Percentiles rank a stretch among this genome's conserved stretches.
Evolutionary conservation across 495 filamentous ascomycete species (phyloP).

Genomic region (Annulohypoxylon bovei): DNA sequence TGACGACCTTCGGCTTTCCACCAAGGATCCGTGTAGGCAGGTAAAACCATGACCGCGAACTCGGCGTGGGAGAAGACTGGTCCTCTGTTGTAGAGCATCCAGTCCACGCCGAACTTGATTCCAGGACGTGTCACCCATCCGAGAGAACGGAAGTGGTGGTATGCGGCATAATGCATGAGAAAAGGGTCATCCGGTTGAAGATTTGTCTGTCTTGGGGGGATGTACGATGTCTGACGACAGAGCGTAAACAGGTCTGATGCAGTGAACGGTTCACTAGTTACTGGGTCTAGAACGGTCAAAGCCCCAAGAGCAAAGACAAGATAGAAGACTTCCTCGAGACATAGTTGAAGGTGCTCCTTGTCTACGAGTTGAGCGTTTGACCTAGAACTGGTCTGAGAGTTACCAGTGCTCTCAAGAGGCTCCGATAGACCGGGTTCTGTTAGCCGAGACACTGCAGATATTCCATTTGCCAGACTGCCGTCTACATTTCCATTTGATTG

Average conservation of each 20-base stretch:
- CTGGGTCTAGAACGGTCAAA: constrained; percentile 71
- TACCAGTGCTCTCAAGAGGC: constrained; percentile 3
- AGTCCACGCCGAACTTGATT: constrained; percentile 95
- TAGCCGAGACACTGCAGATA: constrained; percentile 17
- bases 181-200: constrained; percentile 81
- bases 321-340: constrained; percentile 92
- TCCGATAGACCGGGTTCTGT: constrained; percentile 30
- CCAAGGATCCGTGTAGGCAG: constrained; percentile 78
- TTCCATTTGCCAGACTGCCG: constrained; percentile 14
- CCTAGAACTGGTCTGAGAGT: constrained; percentile 1
- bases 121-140: constrained; percentile 96
- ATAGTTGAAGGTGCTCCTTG: constrained; percentile 91
- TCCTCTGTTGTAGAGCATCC: constrained; percentile 91
- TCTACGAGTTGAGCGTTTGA: constrained; percentile 63
- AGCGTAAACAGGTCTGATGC: constrained; percentile 67
- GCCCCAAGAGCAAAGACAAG: constrained; percentile 82
- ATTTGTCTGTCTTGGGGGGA: constrained; percentile 62
- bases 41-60: constrained; percentile 85
- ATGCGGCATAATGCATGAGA: constrained; percentile 84
- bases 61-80: constrained; percentile 95
- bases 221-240: constrained; percentile 74
- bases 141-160: constrained; percentile 95
- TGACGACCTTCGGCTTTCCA: constrained; percentile 68
- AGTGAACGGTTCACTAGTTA: constrained; percentile 58
- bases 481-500: constrained; percentile 34